A percentile compares a stretch with the other conserved stretches of the same genome.
Conservation (phyloP, 495 filamentous ascomycete genomes). For the Daldinia bambusicola region DNA sequence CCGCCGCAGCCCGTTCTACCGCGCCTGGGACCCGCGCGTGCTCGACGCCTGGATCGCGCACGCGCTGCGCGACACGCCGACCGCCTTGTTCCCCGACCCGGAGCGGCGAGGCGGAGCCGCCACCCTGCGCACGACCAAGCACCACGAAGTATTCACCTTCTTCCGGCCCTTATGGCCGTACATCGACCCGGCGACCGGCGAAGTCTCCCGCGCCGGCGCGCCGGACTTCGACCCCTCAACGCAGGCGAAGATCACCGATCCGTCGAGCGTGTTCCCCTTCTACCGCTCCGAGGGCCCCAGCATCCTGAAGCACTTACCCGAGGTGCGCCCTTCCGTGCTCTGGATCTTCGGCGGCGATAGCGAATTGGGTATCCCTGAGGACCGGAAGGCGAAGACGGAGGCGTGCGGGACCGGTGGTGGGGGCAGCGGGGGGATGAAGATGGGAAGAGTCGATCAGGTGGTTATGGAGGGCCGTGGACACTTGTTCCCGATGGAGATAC, state of each 20-base stretch:
- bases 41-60: constrained; percentile 71
- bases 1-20: constrained; percentile 71
- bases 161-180: constrained; percentile 53
- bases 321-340: constrained; percentile 79
- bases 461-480: constrained; percentile 77
- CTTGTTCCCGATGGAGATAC: constrained; percentile 84
- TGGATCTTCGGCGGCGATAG: constrained; percentile 81
- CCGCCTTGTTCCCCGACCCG: constrained; percentile 61
- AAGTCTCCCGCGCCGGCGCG: constrained; percentile 42
- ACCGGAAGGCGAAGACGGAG: constrained; percentile 67
- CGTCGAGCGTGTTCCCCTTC: constrained; percentile 63
- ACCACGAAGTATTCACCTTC: constrained; percentile 69
- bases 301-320: constrained; percentile 71
- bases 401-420: constrained; percentile 70
- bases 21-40: constrained; percentile 76
- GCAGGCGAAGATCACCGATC: neutral
- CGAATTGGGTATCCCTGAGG: constrained; percentile 65
- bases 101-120: constrained; percentile 7
- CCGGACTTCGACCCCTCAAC: constrained; percentile 47
- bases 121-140: constrained; percentile 67
- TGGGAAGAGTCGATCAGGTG: constrained; percentile 76
- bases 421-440: constrained; percentile 71
- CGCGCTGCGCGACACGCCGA: constrained; percentile 73
- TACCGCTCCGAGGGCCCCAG: constrained; percentile 76
- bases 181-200: constrained; percentile 21